Evolutionary conservation across 306 rosid genomes (phyloP).

Genomic region (Cicer chorassanicum): DNA sequence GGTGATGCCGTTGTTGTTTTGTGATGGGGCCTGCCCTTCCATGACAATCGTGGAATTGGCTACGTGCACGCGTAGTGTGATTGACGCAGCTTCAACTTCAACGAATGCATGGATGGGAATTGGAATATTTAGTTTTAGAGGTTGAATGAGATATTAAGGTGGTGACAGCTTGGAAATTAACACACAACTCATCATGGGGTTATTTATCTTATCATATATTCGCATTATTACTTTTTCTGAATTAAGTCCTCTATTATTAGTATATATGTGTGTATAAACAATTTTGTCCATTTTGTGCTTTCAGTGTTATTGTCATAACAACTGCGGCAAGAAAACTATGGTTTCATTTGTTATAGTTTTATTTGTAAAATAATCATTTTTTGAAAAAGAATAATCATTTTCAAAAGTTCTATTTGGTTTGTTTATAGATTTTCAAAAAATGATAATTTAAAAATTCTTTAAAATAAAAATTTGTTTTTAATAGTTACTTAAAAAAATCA

Average conservation of each 20-base stretch:
- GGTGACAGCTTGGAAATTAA: constrained; percentile 36
- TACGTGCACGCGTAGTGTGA: not conserved
- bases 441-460: no score
- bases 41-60: constrained; percentile 42
- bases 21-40: constrained; percentile 54
- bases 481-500: no score
- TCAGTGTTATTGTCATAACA: not conserved
- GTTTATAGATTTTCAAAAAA: no score
- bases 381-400: no score
- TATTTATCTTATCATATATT: not conserved
- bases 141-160: not conserved
- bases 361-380: no score
- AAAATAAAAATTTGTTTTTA: no score
- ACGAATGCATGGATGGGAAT: constrained; percentile 48
- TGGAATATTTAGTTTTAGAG: not conserved
- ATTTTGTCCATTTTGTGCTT: not conserved
- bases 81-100: constrained; percentile 13
- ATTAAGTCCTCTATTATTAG: not conserved
- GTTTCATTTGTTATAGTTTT: no score
- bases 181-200: constrained; percentile 24
- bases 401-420: no score
- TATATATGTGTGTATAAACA: not conserved
- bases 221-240: not conserved
- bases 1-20: not conserved
- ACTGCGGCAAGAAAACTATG: no score